phyloP scores from a whole-genome alignment of 2,329 filamentous ascomycete species.

The Sporothrix brasiliensis region DNA sequence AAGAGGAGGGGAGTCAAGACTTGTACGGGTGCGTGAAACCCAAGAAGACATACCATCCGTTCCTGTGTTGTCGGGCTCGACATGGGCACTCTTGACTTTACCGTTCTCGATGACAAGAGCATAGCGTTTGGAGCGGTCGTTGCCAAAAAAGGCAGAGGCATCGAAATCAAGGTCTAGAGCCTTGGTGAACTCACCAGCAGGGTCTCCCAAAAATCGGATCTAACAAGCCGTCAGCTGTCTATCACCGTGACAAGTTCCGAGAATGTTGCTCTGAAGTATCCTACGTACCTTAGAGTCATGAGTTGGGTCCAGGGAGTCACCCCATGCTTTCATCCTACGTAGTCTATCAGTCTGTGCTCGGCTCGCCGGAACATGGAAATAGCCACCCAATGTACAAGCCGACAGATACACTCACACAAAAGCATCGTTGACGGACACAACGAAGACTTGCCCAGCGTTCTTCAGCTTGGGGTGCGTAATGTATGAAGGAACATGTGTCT shows the following conservation, averaged over 20 bases:
- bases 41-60: slow-evolving; percentile 51
- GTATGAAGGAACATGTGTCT: slow-evolving; percentile 79
- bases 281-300: slow-evolving; percentile 71
- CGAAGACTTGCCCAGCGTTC: slow-evolving; percentile 80
- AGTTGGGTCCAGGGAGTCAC: slow-evolving; percentile 71
- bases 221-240: slow-evolving; percentile 43
- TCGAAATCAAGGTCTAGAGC: slow-evolving; percentile 84
- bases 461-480: slow-evolving; percentile 78
- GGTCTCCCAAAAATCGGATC: slow-evolving; percentile 89
- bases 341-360: background rate
- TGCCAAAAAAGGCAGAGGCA: slow-evolving; percentile 76
- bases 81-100: slow-evolving; percentile 76
- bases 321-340: slow-evolving; percentile 86
- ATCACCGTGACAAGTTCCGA: background rate
- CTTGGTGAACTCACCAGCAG: slow-evolving; percentile 76
- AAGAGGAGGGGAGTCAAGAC: background rate
- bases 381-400: background rate
- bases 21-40: background rate
- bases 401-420: slow-evolving; percentile 72
- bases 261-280: background rate
- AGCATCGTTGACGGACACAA: slow-evolving; percentile 89
- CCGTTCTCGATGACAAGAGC: slow-evolving; percentile 81
- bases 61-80: slow-evolving; percentile 89
- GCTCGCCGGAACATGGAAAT: background rate
- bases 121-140: slow-evolving; percentile 82